Evolutionary conservation across 495 filamentous ascomycete genomes (phyloP), one percentile per base, ranked within the genome.

Genomic region (Xylaria curta): DNA sequence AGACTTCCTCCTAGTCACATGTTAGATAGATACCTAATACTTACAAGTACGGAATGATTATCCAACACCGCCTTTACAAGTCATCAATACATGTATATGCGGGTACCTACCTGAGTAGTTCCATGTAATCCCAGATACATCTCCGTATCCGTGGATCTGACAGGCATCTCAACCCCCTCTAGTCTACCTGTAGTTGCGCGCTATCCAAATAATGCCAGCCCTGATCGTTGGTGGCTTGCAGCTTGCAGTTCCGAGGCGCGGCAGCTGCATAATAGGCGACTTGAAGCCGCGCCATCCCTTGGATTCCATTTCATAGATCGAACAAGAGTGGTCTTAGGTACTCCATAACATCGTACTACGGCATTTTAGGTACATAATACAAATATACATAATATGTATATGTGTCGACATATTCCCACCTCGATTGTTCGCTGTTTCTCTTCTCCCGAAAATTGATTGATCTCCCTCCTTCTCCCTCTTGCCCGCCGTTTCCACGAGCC

Each of bases 401-500:
- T 69, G 54, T 69, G 44, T 46, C 66, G 36, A 68, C 54, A 36
- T 44, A 40, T 31, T 59, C 61, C 68, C 58, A 12, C 46, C 67
- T 70, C 56, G 33, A 63, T 53, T 54, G 46, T 64, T 71, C 59
- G 62, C 67, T 66, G 31, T 62, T 74, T 72, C 74, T 73, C 73
- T 72, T 53, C 70, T 69, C 49, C 72, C 73, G 71, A 61, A 69
- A 72, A 75, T 75, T 77, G 59, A 72, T 76, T 74, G 58, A 64
- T 9, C 60, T 63, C n/a, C 59, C 65, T 56, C 38, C 68, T 49
- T 42, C 68, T 31, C 31, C 68, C 13, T 66, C 54, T 47, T 46
- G 63, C 49, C 54, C 42, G 67, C 67, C 51, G 36, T 58, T 73
- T 67, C 65, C 67, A 63, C 36, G n/a, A n/a, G 59, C 56, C 59